Conservation (phyloP, 176 grass and related monocot genomes). For the Areca catechu region DNA sequence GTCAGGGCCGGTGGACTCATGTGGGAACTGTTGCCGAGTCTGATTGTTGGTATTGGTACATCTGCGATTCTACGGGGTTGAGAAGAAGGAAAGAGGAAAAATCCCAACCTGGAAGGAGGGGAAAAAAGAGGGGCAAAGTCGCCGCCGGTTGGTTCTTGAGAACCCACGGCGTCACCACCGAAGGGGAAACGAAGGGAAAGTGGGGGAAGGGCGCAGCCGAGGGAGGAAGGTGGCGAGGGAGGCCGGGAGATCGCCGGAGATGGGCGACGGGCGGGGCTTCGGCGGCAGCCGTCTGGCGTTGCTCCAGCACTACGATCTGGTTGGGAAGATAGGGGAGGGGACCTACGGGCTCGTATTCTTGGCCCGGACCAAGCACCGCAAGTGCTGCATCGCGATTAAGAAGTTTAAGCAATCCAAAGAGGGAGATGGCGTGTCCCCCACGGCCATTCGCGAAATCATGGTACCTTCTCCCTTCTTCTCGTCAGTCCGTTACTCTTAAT, state of each 20-base stretch:
- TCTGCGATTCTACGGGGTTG: no score
- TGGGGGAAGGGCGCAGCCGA: background rate
- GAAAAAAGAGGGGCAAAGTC: no score
- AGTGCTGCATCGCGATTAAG: constrained; percentile 79
- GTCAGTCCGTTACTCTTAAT: no score
- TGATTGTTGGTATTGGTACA: no score
- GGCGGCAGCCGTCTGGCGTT: constrained; percentile 55
- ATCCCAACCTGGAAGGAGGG: no score
- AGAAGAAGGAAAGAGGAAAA: no score
- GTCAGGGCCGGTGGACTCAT: no score
- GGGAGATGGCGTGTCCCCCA: constrained; percentile 64
- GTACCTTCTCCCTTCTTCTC: constrained; percentile 17
- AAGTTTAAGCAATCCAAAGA: constrained; percentile 97
- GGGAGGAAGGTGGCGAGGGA: background rate
- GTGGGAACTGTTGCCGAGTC: no score
- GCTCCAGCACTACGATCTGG: constrained; percentile 92
- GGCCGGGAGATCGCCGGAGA: constrained; percentile 12
- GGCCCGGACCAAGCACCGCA: constrained; percentile 65
- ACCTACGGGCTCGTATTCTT: constrained; percentile 96
- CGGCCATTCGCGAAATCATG: constrained; percentile 95
- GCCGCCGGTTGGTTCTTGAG: no score
- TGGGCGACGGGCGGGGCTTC: constrained; percentile 80
- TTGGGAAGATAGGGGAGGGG: constrained; percentile 97
- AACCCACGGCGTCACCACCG: no score
- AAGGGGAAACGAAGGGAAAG: background rate